Evolutionary conservation across 2,329 filamentous ascomycete species (phyloP).

Genomic region (Emericellopsis atlantica): DNA sequence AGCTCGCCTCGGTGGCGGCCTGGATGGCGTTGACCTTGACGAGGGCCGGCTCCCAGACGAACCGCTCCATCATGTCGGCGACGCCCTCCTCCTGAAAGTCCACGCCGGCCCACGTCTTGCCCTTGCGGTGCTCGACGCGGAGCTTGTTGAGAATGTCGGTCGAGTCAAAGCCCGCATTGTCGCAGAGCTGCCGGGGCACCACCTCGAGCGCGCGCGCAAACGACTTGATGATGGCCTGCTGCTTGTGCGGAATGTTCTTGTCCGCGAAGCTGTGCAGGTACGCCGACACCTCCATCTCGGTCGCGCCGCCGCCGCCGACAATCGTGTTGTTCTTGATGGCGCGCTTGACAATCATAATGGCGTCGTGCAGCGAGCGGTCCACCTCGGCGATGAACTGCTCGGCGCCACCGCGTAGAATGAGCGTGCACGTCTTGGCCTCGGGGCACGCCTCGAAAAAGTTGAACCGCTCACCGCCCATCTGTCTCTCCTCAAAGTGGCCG

Average conservation of each 20-base stretch:
- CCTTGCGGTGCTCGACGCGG: slow-evolving; percentile 90
- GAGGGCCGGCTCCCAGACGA: slow-evolving; percentile 94
- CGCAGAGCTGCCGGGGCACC: slow-evolving; percentile 91
- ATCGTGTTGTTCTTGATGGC: slow-evolving; percentile 91
- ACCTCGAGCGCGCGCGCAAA: slow-evolving; percentile 96
- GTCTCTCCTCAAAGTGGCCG: slow-evolving; percentile 83
- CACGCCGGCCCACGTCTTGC: slow-evolving; percentile 86
- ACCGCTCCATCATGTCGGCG: slow-evolving; percentile 84
- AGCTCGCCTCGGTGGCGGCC: slow-evolving; percentile 88
- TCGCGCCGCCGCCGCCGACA: slow-evolving; percentile 87
- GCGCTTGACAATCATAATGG: slow-evolving; percentile 99
- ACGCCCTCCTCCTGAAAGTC: slow-evolving; percentile 91
- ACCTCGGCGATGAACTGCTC: slow-evolving; percentile 99
- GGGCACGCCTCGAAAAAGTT: slow-evolving; percentile 98
- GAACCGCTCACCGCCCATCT: slow-evolving; percentile 94
- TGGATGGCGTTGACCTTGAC: slow-evolving; percentile 97
- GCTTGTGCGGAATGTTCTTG: slow-evolving; percentile 85
- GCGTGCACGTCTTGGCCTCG: slow-evolving; percentile 89
- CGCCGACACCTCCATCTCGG: slow-evolving; percentile 92
- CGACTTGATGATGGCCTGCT: slow-evolving; percentile 94
- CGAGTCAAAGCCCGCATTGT: slow-evolving; percentile 96
- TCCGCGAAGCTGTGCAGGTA: slow-evolving; percentile 90
- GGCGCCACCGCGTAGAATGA: slow-evolving; percentile 87
- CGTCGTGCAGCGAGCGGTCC: slow-evolving; percentile 93
- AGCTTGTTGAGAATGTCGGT: slow-evolving; percentile 96